phyloP scores from a whole-genome alignment of 345 rosid genomes.

The Eutrema japonicum region DNA sequence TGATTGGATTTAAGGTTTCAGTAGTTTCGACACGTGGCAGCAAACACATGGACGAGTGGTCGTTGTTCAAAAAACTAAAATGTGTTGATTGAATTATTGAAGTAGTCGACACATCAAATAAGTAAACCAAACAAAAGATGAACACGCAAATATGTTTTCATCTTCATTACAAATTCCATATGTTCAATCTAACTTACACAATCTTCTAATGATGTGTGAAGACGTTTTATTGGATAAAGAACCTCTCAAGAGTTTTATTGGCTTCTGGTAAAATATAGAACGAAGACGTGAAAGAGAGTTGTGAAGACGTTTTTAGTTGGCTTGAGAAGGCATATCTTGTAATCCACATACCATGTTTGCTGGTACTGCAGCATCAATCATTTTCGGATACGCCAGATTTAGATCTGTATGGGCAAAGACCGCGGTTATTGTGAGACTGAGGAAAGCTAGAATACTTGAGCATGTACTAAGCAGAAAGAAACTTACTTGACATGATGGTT shows the following conservation, averaged over 20 bases:
- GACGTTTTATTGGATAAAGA: constrained; percentile 21
- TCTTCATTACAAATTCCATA: background rate
- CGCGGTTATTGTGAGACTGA: background rate
- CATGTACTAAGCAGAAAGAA: background rate
- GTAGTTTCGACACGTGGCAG: constrained; percentile 5
- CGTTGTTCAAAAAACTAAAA: constrained; percentile 7
- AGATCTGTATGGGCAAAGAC: constrained; percentile 54
- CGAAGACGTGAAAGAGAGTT: background rate
- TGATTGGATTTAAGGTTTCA: constrained; percentile 14
- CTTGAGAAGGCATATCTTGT: constrained; percentile 58
- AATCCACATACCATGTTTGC: constrained; percentile 87
- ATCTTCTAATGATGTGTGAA: constrained; percentile 9
- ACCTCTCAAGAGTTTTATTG: constrained; percentile 7
- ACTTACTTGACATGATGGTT: constrained; percentile 85
- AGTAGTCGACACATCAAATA: constrained; percentile 25
- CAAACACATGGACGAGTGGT: constrained; percentile 18
- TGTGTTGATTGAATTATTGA: constrained; percentile 17
- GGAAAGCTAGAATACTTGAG: background rate
- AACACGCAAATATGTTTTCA: constrained; percentile 28
- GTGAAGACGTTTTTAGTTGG: constrained; percentile 5
- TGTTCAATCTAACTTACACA: constrained; percentile 16
- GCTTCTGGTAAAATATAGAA: constrained; percentile 8
- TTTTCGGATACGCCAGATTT: constrained; percentile 82
- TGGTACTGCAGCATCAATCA: constrained; percentile 87
- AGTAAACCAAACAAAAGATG: constrained; percentile 34